Conservation (phyloP, 495 filamentous ascomycete species). For the Astrocystis sublimbata region DNA sequence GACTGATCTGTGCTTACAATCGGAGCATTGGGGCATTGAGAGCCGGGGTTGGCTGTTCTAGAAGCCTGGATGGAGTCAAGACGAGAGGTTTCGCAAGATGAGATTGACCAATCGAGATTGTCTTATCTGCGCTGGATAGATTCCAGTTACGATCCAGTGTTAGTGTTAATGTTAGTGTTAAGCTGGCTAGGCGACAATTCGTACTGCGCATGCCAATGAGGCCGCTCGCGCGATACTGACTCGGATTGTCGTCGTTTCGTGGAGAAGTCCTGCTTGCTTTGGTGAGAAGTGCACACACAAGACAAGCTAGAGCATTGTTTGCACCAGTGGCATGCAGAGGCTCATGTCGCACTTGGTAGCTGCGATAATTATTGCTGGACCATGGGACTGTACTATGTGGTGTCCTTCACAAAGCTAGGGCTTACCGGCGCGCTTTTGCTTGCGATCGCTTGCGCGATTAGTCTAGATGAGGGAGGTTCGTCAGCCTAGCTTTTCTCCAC, state of each 20-base stretch:
- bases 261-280: not conserved
- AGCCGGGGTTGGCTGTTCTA: slow-evolving; percentile 4
- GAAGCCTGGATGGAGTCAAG: not conserved
- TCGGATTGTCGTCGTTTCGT: not conserved
- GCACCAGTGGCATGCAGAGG: too few species aligned
- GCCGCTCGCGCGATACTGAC: not conserved
- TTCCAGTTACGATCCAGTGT: not conserved
- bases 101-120: slow-evolving; percentile 16
- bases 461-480: slow-evolving; percentile 2
- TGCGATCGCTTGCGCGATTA: not conserved
- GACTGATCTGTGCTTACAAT: not conserved
- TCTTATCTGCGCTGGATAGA: not conserved
- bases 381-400: not conserved
- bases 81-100: not conserved
- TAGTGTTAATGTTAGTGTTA: too few species aligned
- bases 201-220: slow-evolving; percentile 6
- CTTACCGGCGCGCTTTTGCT: not conserved
- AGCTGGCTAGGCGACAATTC: not conserved
- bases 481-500: slow-evolving; percentile 12
- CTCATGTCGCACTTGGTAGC: not conserved
- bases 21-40: not conserved
- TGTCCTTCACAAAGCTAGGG: not conserved
- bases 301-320: too few species aligned
- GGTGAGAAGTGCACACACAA: too few species aligned
- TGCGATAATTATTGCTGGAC: not conserved